phyloP scores from a whole-genome alignment of 1,139 yeast genomes.

The Debaryomyces nepalensis region DNA sequence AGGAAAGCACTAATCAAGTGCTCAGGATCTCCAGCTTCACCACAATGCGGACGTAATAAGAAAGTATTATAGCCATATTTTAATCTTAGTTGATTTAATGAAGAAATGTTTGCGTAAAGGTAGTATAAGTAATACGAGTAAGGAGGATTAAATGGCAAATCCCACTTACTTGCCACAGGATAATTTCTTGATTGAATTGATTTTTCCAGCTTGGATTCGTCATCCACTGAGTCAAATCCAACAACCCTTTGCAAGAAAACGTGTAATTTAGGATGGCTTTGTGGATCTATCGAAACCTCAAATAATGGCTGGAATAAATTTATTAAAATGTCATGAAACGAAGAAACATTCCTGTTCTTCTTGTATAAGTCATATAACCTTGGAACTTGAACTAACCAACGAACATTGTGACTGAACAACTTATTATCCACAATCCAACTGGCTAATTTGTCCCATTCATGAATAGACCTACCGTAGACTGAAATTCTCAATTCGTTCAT shows the following conservation, averaged over 20 bases:
- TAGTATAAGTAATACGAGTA: slow-evolving; percentile 93
- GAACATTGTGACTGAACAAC: slow-evolving; percentile 87
- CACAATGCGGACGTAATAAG: slow-evolving; percentile 95
- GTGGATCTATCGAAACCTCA: slow-evolving; percentile 86
- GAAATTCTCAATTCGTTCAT: slow-evolving; percentile 97
- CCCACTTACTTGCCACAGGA: slow-evolving; percentile 87
- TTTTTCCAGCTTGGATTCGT: slow-evolving; percentile 90
- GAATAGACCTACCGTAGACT: slow-evolving; percentile 83
- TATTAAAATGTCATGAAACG: slow-evolving; percentile 74
- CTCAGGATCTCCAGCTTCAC: slow-evolving; percentile 99
- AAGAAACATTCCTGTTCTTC: slow-evolving; percentile 68
- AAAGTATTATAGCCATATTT: slow-evolving; percentile 81
- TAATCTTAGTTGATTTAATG: slow-evolving; percentile 82
- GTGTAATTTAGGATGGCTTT: slow-evolving; percentile 84
- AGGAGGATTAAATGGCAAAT: slow-evolving; percentile 83
- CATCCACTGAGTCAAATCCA: slow-evolving; percentile 98
- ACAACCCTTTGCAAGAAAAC: slow-evolving; percentile 90
- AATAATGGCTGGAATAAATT: slow-evolving; percentile 89
- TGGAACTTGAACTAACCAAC: slow-evolving; percentile 97
- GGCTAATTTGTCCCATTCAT: slow-evolving; percentile 96
- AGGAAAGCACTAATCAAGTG: slow-evolving; percentile 90
- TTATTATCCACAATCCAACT: slow-evolving; percentile 94
- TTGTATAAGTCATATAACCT: slow-evolving; percentile 89
- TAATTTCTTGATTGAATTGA: slow-evolving; percentile 72
- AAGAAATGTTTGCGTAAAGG: slow-evolving; percentile 80